Conservation (phyloP, 2,329 filamentous ascomycete species). For the Didymella glomerata region DNA sequence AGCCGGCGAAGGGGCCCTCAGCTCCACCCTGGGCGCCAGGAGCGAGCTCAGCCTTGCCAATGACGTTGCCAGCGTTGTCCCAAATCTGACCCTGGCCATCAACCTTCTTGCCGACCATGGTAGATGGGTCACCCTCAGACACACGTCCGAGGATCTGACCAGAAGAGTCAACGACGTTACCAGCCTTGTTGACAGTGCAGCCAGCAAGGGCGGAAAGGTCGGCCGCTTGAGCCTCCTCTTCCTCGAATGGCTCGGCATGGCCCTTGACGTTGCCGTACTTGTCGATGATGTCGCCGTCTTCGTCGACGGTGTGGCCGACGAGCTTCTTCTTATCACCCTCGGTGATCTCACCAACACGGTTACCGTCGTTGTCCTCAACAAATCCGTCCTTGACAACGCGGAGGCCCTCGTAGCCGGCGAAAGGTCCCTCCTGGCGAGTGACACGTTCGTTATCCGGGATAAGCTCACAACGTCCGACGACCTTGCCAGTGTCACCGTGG, state of each 20-base stretch:
- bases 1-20: conserved; percentile 68
- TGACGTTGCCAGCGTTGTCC: conserved; percentile 69
- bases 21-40: conserved; percentile 59
- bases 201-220: conserved; percentile 69
- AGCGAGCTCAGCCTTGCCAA: conserved; percentile 66
- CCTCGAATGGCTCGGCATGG: conserved; percentile 65
- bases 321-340: conserved; percentile 77
- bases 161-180: conserved; percentile 67
- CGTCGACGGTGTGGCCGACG: conserved; percentile 77
- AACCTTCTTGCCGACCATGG: conserved; percentile 68
- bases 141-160: conserved; percentile 68
- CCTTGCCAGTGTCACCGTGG: conserved; percentile 64
- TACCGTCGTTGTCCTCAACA: conserved; percentile 79
- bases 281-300: conserved; percentile 84
- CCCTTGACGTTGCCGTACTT: conserved; percentile 72
- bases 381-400: conserved; percentile 75
- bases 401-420: conserved; percentile 71
- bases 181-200: conserved; percentile 70
- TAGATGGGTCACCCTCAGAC: conserved; percentile 63
- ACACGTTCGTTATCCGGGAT: conserved; percentile 66
- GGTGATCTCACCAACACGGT: conserved; percentile 75
- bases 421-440: conserved; percentile 69
- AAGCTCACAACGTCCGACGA: conserved; percentile 65
- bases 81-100: conserved; percentile 70
- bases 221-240: conserved; percentile 58